phyloP scores from a whole-genome alignment of 345 rosid genomes.

The Angophora floribunda region DNA sequence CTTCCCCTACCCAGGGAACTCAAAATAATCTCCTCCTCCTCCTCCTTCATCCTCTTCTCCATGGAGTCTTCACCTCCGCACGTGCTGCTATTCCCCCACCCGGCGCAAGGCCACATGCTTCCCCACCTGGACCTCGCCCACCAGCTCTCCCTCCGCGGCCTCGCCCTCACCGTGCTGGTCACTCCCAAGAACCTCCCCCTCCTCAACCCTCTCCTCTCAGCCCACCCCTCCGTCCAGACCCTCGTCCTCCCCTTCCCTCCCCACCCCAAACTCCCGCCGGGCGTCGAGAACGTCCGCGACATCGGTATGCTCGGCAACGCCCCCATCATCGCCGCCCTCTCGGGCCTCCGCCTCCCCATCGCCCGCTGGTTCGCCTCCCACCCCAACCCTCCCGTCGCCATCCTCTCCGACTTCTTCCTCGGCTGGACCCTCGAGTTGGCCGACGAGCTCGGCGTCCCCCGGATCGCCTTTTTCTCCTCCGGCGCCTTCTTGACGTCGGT shows the following conservation, averaged over 20 bases:
- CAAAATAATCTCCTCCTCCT: neutral
- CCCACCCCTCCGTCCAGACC: too few species aligned
- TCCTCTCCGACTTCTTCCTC: constrained; percentile 70
- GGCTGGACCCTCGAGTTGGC: constrained; percentile 55
- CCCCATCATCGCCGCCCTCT: constrained; percentile 27
- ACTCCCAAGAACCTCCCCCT: neutral
- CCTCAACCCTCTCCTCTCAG: neutral
- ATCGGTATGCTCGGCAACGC: constrained; percentile 36
- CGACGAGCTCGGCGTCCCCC: constrained; percentile 16
- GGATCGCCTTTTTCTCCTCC: constrained; percentile 35
- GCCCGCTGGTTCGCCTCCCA: constrained; percentile 52
- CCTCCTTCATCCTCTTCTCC: neutral
- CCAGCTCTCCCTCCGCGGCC: constrained; percentile 8
- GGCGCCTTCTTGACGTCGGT: constrained; percentile 23
- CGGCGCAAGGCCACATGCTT: constrained; percentile 70
- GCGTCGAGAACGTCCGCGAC: constrained; percentile 49
- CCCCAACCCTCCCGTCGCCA: constrained; percentile 43
- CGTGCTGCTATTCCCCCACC: constrained; percentile 50
- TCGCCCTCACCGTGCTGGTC: constrained; percentile 1
- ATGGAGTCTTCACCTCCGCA: constrained; percentile 10
- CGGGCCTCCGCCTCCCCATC: constrained; percentile 35
- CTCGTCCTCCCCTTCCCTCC: constrained; percentile 24
- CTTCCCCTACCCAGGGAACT: neutral
- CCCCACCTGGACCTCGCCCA: constrained; percentile 33
- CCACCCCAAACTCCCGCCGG: constrained; percentile 46